phyloP scores from a whole-genome alignment of 176 grass and related monocot species.

The Canna indica region DNA sequence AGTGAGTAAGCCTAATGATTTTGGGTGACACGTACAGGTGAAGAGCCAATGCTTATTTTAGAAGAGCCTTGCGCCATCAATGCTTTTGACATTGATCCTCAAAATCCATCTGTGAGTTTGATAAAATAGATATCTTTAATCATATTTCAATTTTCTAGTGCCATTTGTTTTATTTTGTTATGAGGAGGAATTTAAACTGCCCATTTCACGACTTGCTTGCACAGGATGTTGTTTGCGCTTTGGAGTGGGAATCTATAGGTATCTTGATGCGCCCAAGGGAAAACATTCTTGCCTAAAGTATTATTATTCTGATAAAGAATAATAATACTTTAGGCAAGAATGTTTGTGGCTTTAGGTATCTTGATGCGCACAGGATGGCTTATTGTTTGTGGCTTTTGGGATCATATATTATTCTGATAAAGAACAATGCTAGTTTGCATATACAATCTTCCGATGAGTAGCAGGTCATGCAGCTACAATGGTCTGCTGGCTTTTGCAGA shows the following conservation, averaged over 20 bases:
- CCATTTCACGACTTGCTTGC: conserved; percentile 3
- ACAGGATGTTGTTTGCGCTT: conserved; percentile 72
- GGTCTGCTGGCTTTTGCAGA: background rate
- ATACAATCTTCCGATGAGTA: background rate
- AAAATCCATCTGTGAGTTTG: conserved; percentile 76
- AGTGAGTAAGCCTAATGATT: background rate
- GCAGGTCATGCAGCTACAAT: background rate
- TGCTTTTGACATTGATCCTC: conserved; percentile 83
- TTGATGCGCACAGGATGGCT: conserved; percentile 43
- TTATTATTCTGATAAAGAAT: too few species aligned
- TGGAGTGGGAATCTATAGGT: conserved; percentile 88
- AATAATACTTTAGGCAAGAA: too few species aligned
- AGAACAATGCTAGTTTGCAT: background rate
- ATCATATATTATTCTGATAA: too few species aligned
- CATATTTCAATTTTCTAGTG: background rate
- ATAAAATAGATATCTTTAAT: background rate
- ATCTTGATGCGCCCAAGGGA: conserved; percentile 64
- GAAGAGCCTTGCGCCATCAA: conserved; percentile 75
- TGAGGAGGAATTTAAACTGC: background rate
- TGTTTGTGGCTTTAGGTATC: conserved; percentile 56
- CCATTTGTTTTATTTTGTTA: background rate
- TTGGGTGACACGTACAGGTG: conserved; percentile 45
- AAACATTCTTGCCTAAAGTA: background rate
- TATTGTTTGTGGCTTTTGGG: background rate
- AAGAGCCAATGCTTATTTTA: conserved; percentile 50